Base-by-base conservation (phyloP, 352 stramenopile genomes). In the Phytophthora macrochlamydospora region DNA sequence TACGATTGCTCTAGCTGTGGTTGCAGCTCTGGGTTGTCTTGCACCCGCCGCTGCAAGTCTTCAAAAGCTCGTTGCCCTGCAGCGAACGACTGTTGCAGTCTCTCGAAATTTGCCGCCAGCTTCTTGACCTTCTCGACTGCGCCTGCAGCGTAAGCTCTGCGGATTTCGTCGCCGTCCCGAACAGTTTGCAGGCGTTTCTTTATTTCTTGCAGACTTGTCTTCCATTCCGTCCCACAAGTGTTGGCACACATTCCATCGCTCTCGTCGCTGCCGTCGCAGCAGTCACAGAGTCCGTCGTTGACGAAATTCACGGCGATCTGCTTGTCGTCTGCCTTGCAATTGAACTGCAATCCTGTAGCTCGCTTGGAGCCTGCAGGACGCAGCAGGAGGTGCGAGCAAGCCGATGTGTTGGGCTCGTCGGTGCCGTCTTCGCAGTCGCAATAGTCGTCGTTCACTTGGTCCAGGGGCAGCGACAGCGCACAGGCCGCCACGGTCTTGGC, bases 221-320 rank as follows among this genome's bases (percentile, higher is more conserved):
- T 42, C 51, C 75, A 69, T 42, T 78, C 48, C 8, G 46, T 42
- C 1, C 44, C 46, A 44, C 86, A 94, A 35, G 60, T 78, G 56
- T 91, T 55, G 13, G n/a, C 5, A 48, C 86, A 93, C 40, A 66
- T 42, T 24, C 64, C 61, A 0, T 51, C 7, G 3, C n/a, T 32
- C 58, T 99, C 97, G 67, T 99, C 97, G 56, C 86, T 92, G 28
- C 96, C 97, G 79, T 99, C 96, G 72, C 97, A 99, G 70, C 97
- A 99, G 84, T 99, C 97, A 68, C 97, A 99, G 46, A 99, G 85
- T n/a, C 89, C 90, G 71, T 99, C 97, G 9, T 79, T 48, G 1
- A 99, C 68, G 45, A 92, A 84, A 0, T 77, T 87, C 4, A 80
- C 35, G 0, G 90, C 69, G 6, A 92, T 42, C 45, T 53, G 29